A percentile compares a stretch with the other conserved stretches of the same genome.
phyloP scores from a whole-genome alignment of 495 filamentous ascomycete species.

The Penicillium verhagenii region DNA sequence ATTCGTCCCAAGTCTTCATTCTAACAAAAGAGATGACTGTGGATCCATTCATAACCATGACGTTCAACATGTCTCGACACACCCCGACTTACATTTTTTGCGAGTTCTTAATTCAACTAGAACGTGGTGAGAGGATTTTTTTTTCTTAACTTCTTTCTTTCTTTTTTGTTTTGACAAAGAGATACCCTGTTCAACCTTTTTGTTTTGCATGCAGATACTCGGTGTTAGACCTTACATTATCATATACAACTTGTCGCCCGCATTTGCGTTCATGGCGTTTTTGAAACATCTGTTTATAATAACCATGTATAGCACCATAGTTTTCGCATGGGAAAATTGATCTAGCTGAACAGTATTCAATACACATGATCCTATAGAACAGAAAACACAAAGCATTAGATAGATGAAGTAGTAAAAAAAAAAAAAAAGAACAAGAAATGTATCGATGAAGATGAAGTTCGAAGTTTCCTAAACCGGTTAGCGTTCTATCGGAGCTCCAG shows the following conservation, averaged over 20 bases:
- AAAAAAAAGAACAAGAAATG: too few relatives aligned
- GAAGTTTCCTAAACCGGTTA: slow-evolving; percentile 20
- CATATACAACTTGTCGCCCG: slow-evolving; percentile 1
- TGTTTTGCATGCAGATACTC: slow-evolving; percentile 16
- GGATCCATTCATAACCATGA: background rate
- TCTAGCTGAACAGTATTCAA: too few relatives aligned
- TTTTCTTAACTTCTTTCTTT: background rate
- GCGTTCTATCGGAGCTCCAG: slow-evolving; percentile 21
- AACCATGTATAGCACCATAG: too few relatives aligned
- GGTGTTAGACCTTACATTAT: slow-evolving; percentile 22
- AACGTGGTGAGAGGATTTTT: slow-evolving; percentile 14
- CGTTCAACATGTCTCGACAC: slow-evolving; percentile 3
- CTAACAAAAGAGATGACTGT: slow-evolving; percentile 12
- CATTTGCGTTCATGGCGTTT: slow-evolving; percentile 26
- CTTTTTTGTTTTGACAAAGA: slow-evolving; percentile 8
- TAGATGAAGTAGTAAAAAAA: too few relatives aligned
- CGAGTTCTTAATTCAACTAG: slow-evolving; percentile 11
- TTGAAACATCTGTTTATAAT: slow-evolving; percentile 10
- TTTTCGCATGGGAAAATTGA: background rate
- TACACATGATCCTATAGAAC: too few relatives aligned
- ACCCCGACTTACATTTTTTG: slow-evolving; percentile 10
- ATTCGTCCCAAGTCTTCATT: slow-evolving; percentile 22
- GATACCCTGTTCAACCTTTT: slow-evolving; percentile 28
- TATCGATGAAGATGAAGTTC: background rate
- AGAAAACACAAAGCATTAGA: too few relatives aligned